Percentiles rank a stretch among this genome's conserved stretches.
phyloP scores from a whole-genome alignment of 495 filamentous ascomycete genomes.

The Penicillium odoratum region DNA sequence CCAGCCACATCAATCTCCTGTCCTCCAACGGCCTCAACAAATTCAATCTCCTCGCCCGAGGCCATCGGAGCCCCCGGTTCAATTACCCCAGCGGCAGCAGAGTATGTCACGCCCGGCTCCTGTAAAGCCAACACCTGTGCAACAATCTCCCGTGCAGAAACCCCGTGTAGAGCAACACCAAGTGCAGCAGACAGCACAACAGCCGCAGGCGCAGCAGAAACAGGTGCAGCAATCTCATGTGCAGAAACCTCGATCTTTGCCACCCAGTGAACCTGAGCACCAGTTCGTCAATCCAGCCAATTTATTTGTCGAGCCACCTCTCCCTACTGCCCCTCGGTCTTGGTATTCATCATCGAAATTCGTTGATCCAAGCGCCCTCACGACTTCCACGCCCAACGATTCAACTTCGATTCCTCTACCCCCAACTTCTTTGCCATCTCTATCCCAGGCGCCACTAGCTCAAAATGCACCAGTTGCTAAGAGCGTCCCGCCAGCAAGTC shows the following conservation, averaged over 20 bases:
- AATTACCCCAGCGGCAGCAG: conserved; percentile 2
- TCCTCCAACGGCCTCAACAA: not conserved
- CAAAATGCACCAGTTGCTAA: conserved; percentile 6
- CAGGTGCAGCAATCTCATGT: conserved; percentile 25
- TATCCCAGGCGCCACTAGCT: conserved; percentile 1
- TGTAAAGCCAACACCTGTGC: not conserved
- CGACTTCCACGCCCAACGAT: conserved; percentile 22
- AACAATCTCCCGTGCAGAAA: not conserved
- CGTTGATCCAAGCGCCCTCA: conserved; percentile 24
- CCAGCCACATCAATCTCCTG: not conserved
- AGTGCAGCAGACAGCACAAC: conserved; percentile 1
- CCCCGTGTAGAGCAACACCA: not conserved
- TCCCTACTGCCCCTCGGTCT: conserved; percentile 33
- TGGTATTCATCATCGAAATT: conserved; percentile 33
- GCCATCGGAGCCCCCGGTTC: conserved; percentile 8
- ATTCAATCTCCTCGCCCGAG: conserved; percentile 7
- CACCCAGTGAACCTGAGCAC: conserved; percentile 31
- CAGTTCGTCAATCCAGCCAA: conserved; percentile 48
- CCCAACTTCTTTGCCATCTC: conserved; percentile 13
- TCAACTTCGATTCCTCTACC: conserved; percentile 24
- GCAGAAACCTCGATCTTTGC: conserved; percentile 19
- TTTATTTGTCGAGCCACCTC: conserved; percentile 38
- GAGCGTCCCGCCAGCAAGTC: conserved; percentile 3
- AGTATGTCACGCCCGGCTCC: not conserved
- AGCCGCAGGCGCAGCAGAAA: not conserved